These are phyloP conservation scores for Bipolaris zeicola DNA, from an alignment of 2,329 filamentous ascomycete species.

Conservation along the genomic window DNA sequence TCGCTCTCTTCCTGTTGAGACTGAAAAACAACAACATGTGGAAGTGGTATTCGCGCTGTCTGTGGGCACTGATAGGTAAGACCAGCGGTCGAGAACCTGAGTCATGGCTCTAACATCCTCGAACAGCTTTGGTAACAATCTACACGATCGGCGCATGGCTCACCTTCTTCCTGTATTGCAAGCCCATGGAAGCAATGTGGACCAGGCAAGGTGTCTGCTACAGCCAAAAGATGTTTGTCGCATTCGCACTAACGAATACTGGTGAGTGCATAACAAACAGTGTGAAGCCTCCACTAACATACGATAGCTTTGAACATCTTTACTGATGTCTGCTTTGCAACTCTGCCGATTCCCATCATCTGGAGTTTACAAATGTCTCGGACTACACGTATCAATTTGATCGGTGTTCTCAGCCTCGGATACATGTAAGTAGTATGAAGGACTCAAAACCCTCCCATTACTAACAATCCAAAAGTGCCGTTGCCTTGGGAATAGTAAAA, in stretches of 20 bases:
- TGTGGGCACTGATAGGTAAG: conserved; percentile 3
- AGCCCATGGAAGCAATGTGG: conserved; percentile 1
- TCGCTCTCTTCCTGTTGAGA: conserved; percentile 4
- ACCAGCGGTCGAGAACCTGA: background rate
- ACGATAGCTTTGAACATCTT: conserved; percentile 9
- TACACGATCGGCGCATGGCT: conserved; percentile 7
- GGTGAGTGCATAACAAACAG: background rate
- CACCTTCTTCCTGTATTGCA: background rate
- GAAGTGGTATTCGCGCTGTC: conserved; percentile 3
- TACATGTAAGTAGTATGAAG: background rate
- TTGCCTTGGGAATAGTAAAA: conserved; percentile 2
- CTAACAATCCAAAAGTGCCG: background rate
- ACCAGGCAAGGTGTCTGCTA: background rate
- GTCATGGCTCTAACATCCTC: background rate
- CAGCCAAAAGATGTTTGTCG: background rate
- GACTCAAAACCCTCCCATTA: too few relatives aligned
- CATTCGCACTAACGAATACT: background rate
- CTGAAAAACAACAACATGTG: conserved; percentile 1
- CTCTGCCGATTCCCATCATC: conserved; percentile 2
- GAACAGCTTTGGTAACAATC: background rate
- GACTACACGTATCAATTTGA: background rate
- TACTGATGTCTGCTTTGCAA: conserved; percentile 8
- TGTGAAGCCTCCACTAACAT: background rate
- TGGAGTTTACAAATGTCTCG: conserved; percentile 6
- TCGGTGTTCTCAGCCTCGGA: conserved; percentile 4